A percentile compares a stretch with the other conserved stretches of the same genome.
phyloP scores from a whole-genome alignment of 352 stramenopile genomes.

The Pythium dissotocum region DNA sequence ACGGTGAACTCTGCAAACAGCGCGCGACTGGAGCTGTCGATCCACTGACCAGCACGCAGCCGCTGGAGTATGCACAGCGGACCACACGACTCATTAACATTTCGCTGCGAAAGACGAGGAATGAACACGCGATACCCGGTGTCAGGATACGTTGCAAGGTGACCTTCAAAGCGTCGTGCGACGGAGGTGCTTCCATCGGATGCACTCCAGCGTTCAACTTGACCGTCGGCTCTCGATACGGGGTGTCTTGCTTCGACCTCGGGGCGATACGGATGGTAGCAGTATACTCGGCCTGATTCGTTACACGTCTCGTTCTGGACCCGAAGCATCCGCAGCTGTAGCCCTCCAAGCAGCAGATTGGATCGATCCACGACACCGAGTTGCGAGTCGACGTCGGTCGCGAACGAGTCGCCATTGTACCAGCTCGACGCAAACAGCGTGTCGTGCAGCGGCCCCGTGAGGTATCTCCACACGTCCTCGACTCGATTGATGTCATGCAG shows the following conservation, averaged over 20 bases:
- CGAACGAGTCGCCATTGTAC: constrained; percentile 62
- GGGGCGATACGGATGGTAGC: constrained; percentile 41
- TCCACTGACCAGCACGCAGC: constrained; percentile 44
- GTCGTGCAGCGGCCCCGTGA: constrained; percentile 40
- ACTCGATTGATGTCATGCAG: constrained; percentile 42
- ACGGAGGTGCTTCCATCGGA: constrained; percentile 11
- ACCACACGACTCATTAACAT: constrained; percentile 25
- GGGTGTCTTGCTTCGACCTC: constrained; percentile 27
- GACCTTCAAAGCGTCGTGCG: constrained; percentile 28
- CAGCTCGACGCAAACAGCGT: constrained; percentile 51
- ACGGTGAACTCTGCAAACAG: constrained; percentile 68
- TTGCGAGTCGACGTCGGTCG: constrained; percentile 45
- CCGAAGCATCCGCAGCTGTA: constrained; percentile 55
- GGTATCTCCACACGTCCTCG: constrained; percentile 56
- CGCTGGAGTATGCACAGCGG: constrained; percentile 39
- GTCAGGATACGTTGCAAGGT: constrained; percentile 41
- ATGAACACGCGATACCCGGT: constrained; percentile 28
- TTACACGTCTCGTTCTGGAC: constrained; percentile 33
- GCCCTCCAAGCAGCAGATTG: constrained; percentile 58
- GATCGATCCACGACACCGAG: constrained; percentile 48
- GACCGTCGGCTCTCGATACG: constrained; percentile 19
- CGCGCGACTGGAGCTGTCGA: constrained; percentile 48
- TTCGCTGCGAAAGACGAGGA: constrained; percentile 14
- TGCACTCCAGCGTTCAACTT: constrained; percentile 39
- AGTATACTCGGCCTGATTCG: constrained; percentile 7